Conservation (phyloP, 1,284 basidiomycete species). For the Cutaneotrichosporon sp. region DNA sequence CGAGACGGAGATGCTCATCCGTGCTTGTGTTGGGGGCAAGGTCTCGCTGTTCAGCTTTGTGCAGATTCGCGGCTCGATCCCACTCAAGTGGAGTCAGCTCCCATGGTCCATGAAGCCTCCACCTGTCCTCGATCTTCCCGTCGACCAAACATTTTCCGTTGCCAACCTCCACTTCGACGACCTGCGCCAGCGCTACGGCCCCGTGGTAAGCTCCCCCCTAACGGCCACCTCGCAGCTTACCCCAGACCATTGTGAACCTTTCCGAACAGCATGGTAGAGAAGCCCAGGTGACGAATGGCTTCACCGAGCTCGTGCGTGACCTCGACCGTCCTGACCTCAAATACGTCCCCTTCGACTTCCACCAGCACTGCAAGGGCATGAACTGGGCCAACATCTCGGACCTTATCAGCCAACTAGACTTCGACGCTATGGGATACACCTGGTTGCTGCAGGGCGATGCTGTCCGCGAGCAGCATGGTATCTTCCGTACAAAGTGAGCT, state of each 20-base stretch:
- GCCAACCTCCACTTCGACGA: conserved; percentile 70
- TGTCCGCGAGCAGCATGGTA: conserved; percentile 75
- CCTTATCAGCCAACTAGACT: conserved; percentile 67
- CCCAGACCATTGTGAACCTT: conserved; percentile 77
- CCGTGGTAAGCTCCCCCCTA: conserved; percentile 56
- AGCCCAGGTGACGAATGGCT: conserved; percentile 70
- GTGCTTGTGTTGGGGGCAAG: conserved; percentile 60
- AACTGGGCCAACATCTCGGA: conserved; percentile 81
- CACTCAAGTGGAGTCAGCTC: conserved; percentile 77
- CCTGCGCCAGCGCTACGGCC: conserved; percentile 66
- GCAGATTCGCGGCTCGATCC: conserved; percentile 85
- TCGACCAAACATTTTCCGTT: conserved; percentile 65
- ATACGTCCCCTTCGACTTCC: conserved; percentile 77
- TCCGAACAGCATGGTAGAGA: conserved; percentile 90
- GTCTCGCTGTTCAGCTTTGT: conserved; percentile 79
- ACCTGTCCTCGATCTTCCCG: conserved; percentile 72
- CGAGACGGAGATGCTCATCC: conserved; percentile 62
- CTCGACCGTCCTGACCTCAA: conserved; percentile 59
- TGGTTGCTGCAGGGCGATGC: conserved; percentile 71
- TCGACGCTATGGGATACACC: conserved; percentile 77
- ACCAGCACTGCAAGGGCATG: conserved; percentile 61
- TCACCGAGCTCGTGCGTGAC: conserved; percentile 63
- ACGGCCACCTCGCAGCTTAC: conserved; percentile 4
- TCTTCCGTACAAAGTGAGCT: conserved; percentile 59
- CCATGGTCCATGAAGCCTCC: conserved; percentile 76